Conservation (phyloP, 2,329 filamentous ascomycete genomes). For the Xylaria sp. region DNA sequence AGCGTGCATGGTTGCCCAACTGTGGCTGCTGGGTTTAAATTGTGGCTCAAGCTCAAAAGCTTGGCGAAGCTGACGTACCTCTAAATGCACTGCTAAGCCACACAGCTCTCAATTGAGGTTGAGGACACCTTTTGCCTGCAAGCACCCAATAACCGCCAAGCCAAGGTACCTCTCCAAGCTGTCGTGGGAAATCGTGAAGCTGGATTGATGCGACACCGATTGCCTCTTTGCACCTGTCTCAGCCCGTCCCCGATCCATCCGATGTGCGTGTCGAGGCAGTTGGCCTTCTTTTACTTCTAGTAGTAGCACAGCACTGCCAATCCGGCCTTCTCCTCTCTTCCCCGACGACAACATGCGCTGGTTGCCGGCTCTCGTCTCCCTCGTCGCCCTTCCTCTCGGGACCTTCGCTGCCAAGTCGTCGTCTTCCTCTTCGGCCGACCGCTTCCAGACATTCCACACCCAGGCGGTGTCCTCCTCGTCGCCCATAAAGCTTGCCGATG, state of each 20-base stretch:
- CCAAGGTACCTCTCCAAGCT: slow-evolving; percentile 1
- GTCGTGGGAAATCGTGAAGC: slow-evolving; percentile 11
- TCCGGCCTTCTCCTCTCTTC: slow-evolving; percentile 28
- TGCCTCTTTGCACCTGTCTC: slow-evolving; percentile 9
- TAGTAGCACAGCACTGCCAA: slow-evolving; percentile 22
- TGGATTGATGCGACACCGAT: slow-evolving; percentile 14
- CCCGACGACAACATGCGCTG: slow-evolving; percentile 70
- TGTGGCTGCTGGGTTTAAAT: slow-evolving; percentile 3
- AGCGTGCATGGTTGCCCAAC: slow-evolving; percentile 14
- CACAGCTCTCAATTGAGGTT: slow-evolving; percentile 35
- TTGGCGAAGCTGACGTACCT: slow-evolving; percentile 5
- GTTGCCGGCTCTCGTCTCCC: slow-evolving; percentile 69
- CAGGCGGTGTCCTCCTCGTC: slow-evolving; percentile 71
- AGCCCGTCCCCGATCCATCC: slow-evolving; percentile 20
- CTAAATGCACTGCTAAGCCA: neutral
- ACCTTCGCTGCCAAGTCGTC: slow-evolving; percentile 72
- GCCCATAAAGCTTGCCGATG: slow-evolving; percentile 82
- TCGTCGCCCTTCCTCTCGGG: slow-evolving; percentile 66
- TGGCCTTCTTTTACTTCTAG: slow-evolving; percentile 21
- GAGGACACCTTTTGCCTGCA: slow-evolving; percentile 38
- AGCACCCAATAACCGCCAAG: neutral
- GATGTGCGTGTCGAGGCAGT: slow-evolving; percentile 26
- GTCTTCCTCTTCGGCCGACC: slow-evolving; percentile 59
- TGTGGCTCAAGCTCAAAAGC: slow-evolving; percentile 28
- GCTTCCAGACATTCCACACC: slow-evolving; percentile 76